Percentiles rank a stretch among this genome's conserved stretches.
Conservation (phyloP, 176 grass and related monocot species). For the Raddia guianensis region DNA sequence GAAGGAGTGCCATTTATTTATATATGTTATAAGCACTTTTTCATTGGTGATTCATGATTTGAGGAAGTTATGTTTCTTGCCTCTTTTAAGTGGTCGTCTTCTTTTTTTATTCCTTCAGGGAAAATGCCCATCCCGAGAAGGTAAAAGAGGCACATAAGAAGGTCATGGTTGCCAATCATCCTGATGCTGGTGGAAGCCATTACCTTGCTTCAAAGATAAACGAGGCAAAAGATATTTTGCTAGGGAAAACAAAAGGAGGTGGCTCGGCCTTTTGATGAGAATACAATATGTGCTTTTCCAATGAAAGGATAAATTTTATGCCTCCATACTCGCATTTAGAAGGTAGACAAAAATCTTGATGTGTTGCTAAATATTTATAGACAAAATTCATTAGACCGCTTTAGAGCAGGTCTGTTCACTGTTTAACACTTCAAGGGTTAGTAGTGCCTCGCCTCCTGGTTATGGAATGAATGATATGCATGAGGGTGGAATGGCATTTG, state of each 20-base stretch:
- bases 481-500: slow-evolving; percentile 14
- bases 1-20: neutral
- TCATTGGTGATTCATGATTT: neutral
- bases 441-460: neutral
- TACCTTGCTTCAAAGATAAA: slow-evolving; percentile 97
- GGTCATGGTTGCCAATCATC: slow-evolving; percentile 99
- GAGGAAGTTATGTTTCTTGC: neutral
- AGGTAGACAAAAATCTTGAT: slow-evolving; percentile 21
- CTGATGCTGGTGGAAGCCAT: slow-evolving; percentile 84
- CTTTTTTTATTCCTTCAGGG: slow-evolving; percentile 48
- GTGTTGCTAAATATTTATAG: slow-evolving; percentile 10
- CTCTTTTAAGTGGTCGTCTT: slow-evolving; percentile 4
- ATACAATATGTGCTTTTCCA: neutral
- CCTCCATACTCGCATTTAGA: slow-evolving; percentile 22
- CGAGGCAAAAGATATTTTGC: slow-evolving; percentile 84
- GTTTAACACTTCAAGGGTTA: slow-evolving; percentile 8
- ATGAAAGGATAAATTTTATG: slow-evolving; percentile 15
- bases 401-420: slow-evolving; percentile 12
- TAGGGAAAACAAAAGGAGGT: slow-evolving; percentile 80
- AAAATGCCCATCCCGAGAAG: slow-evolving; percentile 75
- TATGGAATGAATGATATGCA: slow-evolving; percentile 27
- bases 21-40: neutral
- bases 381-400: slow-evolving; percentile 11
- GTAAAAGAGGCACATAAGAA: slow-evolving; percentile 93
- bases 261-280: slow-evolving; percentile 77